A percentile compares a stretch with the other conserved stretches of the same genome.
Evolutionary conservation across 192 early-diverging fungal genomes (phyloP).

Genomic region (Pilaira anomala): DNA sequence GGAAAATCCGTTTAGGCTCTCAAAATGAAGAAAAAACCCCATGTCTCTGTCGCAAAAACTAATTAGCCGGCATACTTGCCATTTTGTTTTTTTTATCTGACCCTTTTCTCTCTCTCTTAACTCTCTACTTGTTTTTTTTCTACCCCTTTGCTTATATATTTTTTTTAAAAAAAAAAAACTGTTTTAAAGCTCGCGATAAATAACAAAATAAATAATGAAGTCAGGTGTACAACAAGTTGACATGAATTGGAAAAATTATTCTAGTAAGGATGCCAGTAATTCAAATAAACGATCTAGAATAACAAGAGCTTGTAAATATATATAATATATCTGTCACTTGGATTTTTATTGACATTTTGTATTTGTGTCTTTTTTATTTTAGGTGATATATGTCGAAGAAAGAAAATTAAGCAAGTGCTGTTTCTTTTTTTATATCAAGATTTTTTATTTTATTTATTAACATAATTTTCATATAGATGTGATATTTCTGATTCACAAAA

Average conservation of each 20-base stretch:
- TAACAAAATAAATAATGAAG: too few species aligned
- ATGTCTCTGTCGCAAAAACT: too few species aligned
- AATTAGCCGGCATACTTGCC: too few species aligned
- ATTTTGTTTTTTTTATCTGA: too few species aligned
- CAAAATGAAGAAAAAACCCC: too few species aligned
- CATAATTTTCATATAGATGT: slow-evolving; percentile 18
- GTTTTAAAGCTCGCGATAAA: too few species aligned
- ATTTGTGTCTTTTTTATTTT: not conserved
- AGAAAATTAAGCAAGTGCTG: slow-evolving; percentile 29
- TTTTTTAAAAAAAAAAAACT: not conserved
- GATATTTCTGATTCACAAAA: slow-evolving; percentile 14
- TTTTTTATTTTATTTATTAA: not conserved
- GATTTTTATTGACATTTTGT: too few species aligned
- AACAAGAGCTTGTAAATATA: slow-evolving; percentile 25
- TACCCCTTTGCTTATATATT: too few species aligned
- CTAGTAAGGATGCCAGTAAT: not conserved
- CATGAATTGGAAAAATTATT: too few species aligned
- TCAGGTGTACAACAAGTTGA: too few species aligned
- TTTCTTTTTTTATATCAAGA: not conserved
- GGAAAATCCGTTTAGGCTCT: too few species aligned
- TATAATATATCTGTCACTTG: not conserved
- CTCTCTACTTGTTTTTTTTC: not conserved
- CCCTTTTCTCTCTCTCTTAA: too few species aligned
- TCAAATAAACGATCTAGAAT: slow-evolving; percentile 19
- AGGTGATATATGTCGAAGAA: slow-evolving; percentile 34